phyloP scores from a whole-genome alignment of 208 protist species.

The Borovskyia barvae region DNA sequence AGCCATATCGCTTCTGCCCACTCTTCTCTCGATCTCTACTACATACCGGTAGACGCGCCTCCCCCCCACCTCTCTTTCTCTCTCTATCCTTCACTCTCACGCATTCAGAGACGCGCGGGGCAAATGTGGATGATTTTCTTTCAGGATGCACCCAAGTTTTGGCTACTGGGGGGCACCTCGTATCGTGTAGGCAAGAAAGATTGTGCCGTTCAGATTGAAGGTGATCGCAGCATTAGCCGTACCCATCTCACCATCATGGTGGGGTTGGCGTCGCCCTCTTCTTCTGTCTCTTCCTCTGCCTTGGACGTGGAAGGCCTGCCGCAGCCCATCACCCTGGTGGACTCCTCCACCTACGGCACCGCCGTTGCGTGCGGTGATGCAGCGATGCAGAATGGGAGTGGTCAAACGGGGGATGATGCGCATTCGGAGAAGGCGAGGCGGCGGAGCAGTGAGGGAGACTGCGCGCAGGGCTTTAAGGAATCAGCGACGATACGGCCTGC shows the following conservation, averaged over 20 bases:
- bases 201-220: slow-evolving; percentile 62
- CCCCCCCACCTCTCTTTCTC: too few species aligned
- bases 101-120: too few species aligned
- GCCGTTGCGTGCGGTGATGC: slow-evolving; percentile 15
- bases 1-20: too few species aligned
- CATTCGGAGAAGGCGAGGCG: too few species aligned
- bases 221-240: slow-evolving; percentile 80
- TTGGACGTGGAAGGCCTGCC: slow-evolving; percentile 8
- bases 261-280: slow-evolving; percentile 5
- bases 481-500: too few species aligned
- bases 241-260: slow-evolving; percentile 61
- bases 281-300: not conserved
- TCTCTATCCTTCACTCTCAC: too few species aligned
- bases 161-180: slow-evolving; percentile 49
- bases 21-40: too few species aligned
- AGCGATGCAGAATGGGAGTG: not conserved
- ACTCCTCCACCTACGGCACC: slow-evolving; percentile 77
- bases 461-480: too few species aligned
- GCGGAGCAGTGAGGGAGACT: too few species aligned
- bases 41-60: too few species aligned
- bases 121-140: slow-evolving; percentile 89
- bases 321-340: slow-evolving; percentile 50
- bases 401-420: not conserved
- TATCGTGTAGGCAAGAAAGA: slow-evolving; percentile 67
- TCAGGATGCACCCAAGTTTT: slow-evolving; percentile 45